Conservation (phyloP, 495 filamentous ascomycete species). For the Amphirosellinia nigrospora region DNA sequence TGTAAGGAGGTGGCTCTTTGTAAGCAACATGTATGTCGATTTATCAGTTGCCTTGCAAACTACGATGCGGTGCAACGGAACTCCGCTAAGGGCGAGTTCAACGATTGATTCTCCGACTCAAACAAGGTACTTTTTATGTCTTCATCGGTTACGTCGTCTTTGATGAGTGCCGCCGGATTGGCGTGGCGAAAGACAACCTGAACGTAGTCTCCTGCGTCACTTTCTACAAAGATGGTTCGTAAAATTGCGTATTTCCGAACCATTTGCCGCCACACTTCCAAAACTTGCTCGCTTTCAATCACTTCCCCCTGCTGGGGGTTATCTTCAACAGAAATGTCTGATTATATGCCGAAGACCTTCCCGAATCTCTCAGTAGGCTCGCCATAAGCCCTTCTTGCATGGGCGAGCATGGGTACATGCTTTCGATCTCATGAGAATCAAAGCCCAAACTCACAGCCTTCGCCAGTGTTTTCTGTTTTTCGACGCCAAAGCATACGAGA, state of each 20-base stretch:
- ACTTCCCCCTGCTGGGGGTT: conserved; percentile 20
- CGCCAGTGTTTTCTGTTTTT: background rate
- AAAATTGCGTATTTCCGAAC: conserved; percentile 60
- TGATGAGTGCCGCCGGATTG: conserved; percentile 10
- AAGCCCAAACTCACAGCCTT: background rate
- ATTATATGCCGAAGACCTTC: conserved; percentile 1
- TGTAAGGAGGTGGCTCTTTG: conserved; percentile 12
- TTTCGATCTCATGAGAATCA: background rate
- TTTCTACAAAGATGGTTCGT: conserved; percentile 63
- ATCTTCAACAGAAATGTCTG: conserved; percentile 3
- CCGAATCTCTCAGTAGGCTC: background rate
- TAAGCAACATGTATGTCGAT: conserved; percentile 10
- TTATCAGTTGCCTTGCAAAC: conserved; percentile 13
- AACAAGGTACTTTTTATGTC: conserved; percentile 4
- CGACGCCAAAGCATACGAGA: conserved; percentile 3
- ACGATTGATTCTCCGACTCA: conserved; percentile 14
- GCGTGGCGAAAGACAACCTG: conserved; percentile 31
- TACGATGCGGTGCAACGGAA: conserved; percentile 31
- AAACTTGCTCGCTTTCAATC: conserved; percentile 51
- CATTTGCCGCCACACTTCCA: conserved; percentile 57
- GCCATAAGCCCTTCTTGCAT: conserved; percentile 18
- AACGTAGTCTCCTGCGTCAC: conserved; percentile 50
- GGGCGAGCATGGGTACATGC: conserved; percentile 9
- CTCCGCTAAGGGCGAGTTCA: conserved; percentile 24
- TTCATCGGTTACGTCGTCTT: conserved; percentile 5